Evolutionary conservation across 2,329 filamentous ascomycete species (phyloP).

Genomic region (Parastagonospora nodorum): DNA sequence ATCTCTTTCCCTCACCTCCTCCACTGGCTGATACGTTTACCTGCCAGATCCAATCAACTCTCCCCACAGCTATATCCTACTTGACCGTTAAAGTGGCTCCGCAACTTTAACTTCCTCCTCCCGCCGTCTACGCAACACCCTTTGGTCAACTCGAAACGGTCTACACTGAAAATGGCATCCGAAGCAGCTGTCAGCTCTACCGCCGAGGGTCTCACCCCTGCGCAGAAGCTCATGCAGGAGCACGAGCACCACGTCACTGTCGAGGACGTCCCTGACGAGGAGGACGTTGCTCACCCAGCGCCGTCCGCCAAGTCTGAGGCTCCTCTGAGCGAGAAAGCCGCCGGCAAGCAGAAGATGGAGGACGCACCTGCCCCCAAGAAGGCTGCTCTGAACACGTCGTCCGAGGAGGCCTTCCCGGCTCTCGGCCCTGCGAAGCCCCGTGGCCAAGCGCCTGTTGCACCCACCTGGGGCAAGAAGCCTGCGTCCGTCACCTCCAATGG

Average conservation of each 20-base stretch:
- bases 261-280: conserved; percentile 82
- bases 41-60: background rate
- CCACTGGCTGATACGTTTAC: background rate
- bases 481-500: conserved; percentile 53
- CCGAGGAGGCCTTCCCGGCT: conserved; percentile 92
- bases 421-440: conserved; percentile 74
- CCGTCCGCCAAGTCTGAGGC: conserved; percentile 50
- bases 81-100: conserved; percentile 30
- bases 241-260: conserved; percentile 72
- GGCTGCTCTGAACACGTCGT: conserved; percentile 74
- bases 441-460: conserved; percentile 64
- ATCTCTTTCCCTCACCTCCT: background rate
- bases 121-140: conserved; percentile 43
- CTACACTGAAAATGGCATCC: conserved; percentile 46
- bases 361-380: conserved; percentile 45
- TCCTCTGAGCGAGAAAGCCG: conserved; percentile 65
- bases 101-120: conserved; percentile 28
- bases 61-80: background rate
- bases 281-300: conserved; percentile 65
- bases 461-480: conserved; percentile 78
- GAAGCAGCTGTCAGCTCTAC: conserved; percentile 42
- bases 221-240: conserved; percentile 68
- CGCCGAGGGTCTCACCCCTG: conserved; percentile 45
- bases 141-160: conserved; percentile 47
- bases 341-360: conserved; percentile 70